Conservation (phyloP, 371 early-diverging fungal genomes). For the Choanephora cucurbitarum region DNA sequence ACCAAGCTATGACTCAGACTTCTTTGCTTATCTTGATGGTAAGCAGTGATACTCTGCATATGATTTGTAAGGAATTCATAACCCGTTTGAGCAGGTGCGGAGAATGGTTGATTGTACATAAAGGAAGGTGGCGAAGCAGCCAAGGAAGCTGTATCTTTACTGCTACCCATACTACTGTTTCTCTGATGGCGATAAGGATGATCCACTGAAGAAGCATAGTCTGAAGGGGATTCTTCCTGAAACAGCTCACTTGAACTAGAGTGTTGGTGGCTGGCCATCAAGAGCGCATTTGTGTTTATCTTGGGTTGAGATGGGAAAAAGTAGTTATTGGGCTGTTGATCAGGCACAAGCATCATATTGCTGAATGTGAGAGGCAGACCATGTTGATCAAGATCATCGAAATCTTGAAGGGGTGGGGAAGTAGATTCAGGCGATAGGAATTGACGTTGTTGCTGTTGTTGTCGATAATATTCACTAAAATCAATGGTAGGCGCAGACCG, state of each 20-base stretch:
- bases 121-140: constrained; percentile 8
- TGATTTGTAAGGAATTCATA: constrained; percentile 33
- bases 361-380: constrained; percentile 7
- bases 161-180: constrained; percentile 5
- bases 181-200: constrained; percentile 14
- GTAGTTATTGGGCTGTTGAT: constrained; percentile 7
- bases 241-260: not conserved
- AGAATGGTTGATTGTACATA: constrained; percentile 34
- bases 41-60: constrained; percentile 27
- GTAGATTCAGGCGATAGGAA: constrained; percentile 21
- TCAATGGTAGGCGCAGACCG: constrained; percentile 17
- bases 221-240: constrained; percentile 27
- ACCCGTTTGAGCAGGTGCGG: constrained; percentile 50
- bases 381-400: constrained; percentile 29
- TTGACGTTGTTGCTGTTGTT: constrained; percentile 1
- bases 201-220: constrained; percentile 20
- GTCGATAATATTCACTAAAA: constrained; percentile 2
- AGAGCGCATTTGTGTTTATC: not conserved
- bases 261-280: constrained; percentile 1
- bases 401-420: constrained; percentile 29
- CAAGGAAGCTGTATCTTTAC: not conserved
- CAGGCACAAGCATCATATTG: constrained; percentile 14
- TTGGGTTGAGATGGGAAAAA: constrained; percentile 8
- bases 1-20: constrained; percentile 8
- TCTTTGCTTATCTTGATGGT: constrained; percentile 10